Conservation (phyloP, 352 stramenopile species). For the Pythium diclinum region DNA sequence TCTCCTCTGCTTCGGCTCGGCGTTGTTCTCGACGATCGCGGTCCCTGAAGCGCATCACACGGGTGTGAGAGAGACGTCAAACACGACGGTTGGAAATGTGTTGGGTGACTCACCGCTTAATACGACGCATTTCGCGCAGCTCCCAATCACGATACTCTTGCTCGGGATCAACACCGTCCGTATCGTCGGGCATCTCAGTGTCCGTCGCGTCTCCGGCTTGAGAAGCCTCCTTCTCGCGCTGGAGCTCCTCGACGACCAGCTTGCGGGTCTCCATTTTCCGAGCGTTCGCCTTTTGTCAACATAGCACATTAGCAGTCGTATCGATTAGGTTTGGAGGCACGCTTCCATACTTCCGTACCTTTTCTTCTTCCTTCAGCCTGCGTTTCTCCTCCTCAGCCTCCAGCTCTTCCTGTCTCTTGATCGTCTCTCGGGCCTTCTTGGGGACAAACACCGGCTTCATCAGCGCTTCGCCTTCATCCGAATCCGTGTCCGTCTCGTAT, state of each 20-base stretch:
- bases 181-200: constrained; percentile 88
- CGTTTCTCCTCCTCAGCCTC: constrained; percentile 68
- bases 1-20: constrained; percentile 87
- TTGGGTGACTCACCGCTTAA: constrained; percentile 67
- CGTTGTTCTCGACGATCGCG: constrained; percentile 75
- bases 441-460: constrained; percentile 93
- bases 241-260: constrained; percentile 74
- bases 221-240: constrained; percentile 51
- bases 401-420: constrained; percentile 77
- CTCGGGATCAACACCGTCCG: constrained; percentile 84
- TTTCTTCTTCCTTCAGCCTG: constrained; percentile 50
- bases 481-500: constrained; percentile 82
- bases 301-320: not conserved
- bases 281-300: constrained; percentile 30
- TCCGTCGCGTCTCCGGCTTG: constrained; percentile 58
- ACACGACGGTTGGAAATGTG: not conserved
- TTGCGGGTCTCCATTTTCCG: constrained; percentile 72
- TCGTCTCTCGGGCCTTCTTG: constrained; percentile 83
- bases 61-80: not conserved
- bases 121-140: constrained; percentile 90
- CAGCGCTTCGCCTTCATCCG: constrained; percentile 61
- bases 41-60: constrained; percentile 41
- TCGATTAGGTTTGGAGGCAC: not conserved
- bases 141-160: constrained; percentile 93
- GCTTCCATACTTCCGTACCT: constrained; percentile 18